These are phyloP conservation scores for Colletotrichum gigasporum DNA, from an alignment of 2,329 filamentous ascomycete genomes.

Conservation along the genomic window DNA sequence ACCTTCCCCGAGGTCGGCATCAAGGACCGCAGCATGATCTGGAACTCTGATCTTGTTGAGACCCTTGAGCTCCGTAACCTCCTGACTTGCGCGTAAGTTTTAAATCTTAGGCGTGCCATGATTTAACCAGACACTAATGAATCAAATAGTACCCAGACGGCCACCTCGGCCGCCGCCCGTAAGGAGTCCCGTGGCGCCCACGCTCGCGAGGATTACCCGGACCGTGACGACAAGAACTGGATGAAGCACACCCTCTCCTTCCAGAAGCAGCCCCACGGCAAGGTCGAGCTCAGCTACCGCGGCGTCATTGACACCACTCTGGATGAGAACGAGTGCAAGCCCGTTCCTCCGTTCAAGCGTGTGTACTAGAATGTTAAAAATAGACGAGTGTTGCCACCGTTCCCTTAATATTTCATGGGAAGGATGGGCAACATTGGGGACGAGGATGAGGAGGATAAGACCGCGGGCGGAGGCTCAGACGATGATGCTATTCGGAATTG, in stretches of 20 bases:
- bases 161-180: constrained; percentile 86
- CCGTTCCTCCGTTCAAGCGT: constrained; percentile 96
- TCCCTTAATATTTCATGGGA: too few relatives aligned
- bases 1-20: constrained; percentile 86
- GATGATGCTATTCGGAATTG: too few relatives aligned
- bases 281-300: constrained; percentile 88
- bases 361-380: constrained; percentile 72
- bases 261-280: constrained; percentile 91
- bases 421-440: background rate
- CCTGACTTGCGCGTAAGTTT: constrained; percentile 92
- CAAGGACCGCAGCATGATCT: constrained; percentile 99
- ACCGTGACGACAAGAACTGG: constrained; percentile 95
- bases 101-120: background rate
- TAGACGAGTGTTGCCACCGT: constrained; percentile 29
- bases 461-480: too few relatives aligned
- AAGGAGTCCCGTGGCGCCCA: constrained; percentile 98
- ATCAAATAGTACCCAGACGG: constrained; percentile 81
- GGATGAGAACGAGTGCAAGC: constrained; percentile 95
- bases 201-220: constrained; percentile 95
- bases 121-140: constrained; percentile 23
- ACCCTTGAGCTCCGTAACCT: constrained; percentile 95
- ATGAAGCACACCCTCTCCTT: constrained; percentile 99
- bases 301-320: constrained; percentile 83
- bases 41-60: constrained; percentile 98
- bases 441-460: background rate